Conservation (phyloP, 768 basidiomycete genomes). For the Pisolithus marmoratus region DNA sequence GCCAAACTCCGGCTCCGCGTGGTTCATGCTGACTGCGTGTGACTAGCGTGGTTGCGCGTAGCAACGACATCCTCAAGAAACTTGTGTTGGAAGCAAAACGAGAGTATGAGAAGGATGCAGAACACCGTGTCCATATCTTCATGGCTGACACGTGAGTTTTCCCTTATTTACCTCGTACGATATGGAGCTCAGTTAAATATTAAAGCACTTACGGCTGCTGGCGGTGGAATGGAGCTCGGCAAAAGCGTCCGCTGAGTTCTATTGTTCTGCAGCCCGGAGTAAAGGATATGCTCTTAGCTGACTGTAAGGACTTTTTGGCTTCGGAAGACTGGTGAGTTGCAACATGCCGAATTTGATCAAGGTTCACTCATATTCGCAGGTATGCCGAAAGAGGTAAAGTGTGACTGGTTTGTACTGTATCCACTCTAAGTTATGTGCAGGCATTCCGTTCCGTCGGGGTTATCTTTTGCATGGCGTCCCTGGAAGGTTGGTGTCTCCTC, state of each 20-base stretch:
- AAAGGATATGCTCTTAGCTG: slow-evolving; percentile 84
- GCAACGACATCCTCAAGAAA: slow-evolving; percentile 82
- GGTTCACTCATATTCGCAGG: slow-evolving; percentile 38
- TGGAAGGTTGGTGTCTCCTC: slow-evolving; percentile 51
- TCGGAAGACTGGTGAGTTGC: slow-evolving; percentile 77
- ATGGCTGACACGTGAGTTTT: slow-evolving; percentile 77
- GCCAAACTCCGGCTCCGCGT: slow-evolving; percentile 8
- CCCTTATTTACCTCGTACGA: slow-evolving; percentile 11
- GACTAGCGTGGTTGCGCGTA: slow-evolving; percentile 76
- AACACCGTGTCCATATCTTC: slow-evolving; percentile 86
- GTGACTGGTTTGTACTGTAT: slow-evolving; percentile 22
- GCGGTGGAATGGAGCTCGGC: slow-evolving; percentile 85
- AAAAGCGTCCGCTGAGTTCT: slow-evolving; percentile 89
- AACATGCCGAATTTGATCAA: slow-evolving; percentile 12
- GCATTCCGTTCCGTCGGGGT: slow-evolving; percentile 84
- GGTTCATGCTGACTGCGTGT: slow-evolving; percentile 7
- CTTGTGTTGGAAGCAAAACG: slow-evolving; percentile 83
- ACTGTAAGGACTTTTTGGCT: slow-evolving; percentile 79
- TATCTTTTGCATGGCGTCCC: slow-evolving; percentile 83
- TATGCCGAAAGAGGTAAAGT: slow-evolving; percentile 78
- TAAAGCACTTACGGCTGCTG: slow-evolving; percentile 66
- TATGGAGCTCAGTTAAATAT: background rate
- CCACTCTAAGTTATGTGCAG: slow-evolving; percentile 31
- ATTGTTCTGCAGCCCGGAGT: slow-evolving; percentile 87
- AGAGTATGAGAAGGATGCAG: slow-evolving; percentile 87